phyloP scores from a whole-genome alignment of 768 basidiomycete genomes.

The Dacryopinax primogenitus region DNA sequence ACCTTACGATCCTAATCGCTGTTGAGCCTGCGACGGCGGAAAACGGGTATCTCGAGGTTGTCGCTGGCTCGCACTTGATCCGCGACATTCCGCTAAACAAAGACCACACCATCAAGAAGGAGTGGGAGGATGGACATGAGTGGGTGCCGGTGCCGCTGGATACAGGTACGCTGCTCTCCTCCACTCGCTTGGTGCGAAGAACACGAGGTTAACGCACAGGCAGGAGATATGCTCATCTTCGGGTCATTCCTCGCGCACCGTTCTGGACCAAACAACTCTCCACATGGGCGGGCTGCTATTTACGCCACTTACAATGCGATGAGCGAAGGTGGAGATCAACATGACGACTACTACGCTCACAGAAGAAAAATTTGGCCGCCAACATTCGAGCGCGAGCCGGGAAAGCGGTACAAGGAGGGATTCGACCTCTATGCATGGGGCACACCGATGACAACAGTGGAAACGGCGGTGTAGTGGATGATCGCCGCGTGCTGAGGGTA shows the following conservation, averaged over 20 bases:
- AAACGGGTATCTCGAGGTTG: slow-evolving; percentile 19
- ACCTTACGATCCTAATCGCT: slow-evolving; percentile 17
- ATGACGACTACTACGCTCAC: background rate
- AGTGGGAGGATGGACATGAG: slow-evolving; percentile 3
- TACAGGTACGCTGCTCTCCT: slow-evolving; percentile 14
- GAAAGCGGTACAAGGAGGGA: background rate
- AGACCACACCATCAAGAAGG: slow-evolving; percentile 14
- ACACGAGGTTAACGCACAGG: slow-evolving; percentile 10
- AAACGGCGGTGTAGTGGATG: slow-evolving; percentile 15
- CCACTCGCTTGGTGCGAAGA: background rate
- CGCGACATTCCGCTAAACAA: slow-evolving; percentile 13
- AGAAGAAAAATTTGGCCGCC: background rate
- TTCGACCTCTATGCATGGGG: background rate
- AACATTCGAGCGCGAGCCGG: background rate
- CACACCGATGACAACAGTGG: slow-evolving; percentile 22
- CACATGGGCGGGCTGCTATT: slow-evolving; percentile 15
- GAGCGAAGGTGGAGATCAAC: background rate
- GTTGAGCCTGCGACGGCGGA: slow-evolving; percentile 17
- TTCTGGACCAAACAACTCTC: slow-evolving; percentile 18
- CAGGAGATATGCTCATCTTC: slow-evolving; percentile 17
- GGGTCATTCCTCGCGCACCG: slow-evolving; percentile 20
- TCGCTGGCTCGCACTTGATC: slow-evolving; percentile 15
- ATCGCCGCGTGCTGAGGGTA: background rate
- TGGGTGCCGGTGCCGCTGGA: slow-evolving; percentile 13
- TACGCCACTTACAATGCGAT: slow-evolving; percentile 16